Conservation (phyloP, 768 basidiomycete species). For the Pilatotrama ljubarskyi region DNA sequence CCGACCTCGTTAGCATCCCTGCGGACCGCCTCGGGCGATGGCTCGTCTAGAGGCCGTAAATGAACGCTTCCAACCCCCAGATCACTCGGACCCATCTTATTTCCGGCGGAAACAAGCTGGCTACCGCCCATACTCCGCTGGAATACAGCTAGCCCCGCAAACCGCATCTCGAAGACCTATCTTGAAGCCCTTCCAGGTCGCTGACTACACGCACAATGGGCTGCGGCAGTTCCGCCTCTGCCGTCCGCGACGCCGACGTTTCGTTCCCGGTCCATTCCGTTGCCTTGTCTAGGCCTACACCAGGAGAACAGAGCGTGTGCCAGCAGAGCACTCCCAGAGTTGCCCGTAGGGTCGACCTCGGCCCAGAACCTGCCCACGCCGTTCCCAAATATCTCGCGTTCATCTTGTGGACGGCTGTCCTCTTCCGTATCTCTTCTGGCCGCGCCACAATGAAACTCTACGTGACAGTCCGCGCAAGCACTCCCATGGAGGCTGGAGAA, state of each 20-base stretch:
- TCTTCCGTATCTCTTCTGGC: slow-evolving; percentile 4
- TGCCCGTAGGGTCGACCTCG: not conserved
- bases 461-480: slow-evolving; percentile 3
- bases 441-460: slow-evolving; percentile 11
- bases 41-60: not conserved
- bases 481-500: not conserved
- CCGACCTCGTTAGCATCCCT: slow-evolving; percentile 7
- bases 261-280: not conserved
- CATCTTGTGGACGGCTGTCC: slow-evolving; percentile 1
- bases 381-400: slow-evolving; percentile 8
- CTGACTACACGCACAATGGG: not conserved
- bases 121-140: slow-evolving; percentile 10
- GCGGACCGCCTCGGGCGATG: not conserved
- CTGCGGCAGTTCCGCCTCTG: not conserved
- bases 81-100: not conserved
- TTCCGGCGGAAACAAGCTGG: slow-evolving; percentile 12
- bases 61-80: not conserved
- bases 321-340: not conserved
- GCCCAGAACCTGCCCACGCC: slow-evolving; percentile 2
- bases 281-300: not conserved
- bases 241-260: not conserved
- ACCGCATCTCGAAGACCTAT: not conserved
- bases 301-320: not conserved
- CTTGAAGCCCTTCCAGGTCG: not conserved
- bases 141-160: not conserved